Percentiles rank a stretch among this genome's conserved stretches.
phyloP scores from a whole-genome alignment of 2,329 filamentous ascomycete genomes.

The Beauveria varroae region DNA sequence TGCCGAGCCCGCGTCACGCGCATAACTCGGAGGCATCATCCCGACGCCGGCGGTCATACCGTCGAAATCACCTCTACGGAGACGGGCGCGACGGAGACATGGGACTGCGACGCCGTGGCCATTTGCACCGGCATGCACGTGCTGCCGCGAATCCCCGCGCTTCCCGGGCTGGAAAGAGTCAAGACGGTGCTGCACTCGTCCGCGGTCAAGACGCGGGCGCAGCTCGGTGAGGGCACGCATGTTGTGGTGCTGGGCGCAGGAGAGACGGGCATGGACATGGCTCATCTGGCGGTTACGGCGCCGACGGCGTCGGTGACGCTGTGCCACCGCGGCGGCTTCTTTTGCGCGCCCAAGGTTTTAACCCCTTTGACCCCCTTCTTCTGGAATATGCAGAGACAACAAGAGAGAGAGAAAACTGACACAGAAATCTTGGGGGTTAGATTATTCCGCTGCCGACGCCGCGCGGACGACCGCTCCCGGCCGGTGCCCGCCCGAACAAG shows the following conservation, averaged over 20 bases:
- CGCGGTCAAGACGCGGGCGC: constrained; percentile 30
- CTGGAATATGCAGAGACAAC: background rate
- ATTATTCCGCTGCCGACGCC: constrained; percentile 20
- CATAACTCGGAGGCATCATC: constrained; percentile 16
- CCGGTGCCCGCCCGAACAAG: constrained; percentile 28
- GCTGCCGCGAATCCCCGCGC: constrained; percentile 29
- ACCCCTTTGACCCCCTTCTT: background rate
- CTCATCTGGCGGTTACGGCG: constrained; percentile 36
- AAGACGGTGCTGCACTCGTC: constrained; percentile 35
- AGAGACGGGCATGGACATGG: constrained; percentile 39
- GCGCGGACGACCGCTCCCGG: constrained; percentile 28
- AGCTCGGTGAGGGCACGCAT: constrained; percentile 31
- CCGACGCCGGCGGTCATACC: background rate
- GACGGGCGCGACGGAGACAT: background rate
- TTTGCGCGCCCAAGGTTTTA: constrained; percentile 35
- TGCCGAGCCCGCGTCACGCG: constrained; percentile 24
- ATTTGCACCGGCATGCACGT: constrained; percentile 38
- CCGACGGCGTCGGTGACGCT: constrained; percentile 33
- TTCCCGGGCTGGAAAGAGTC: constrained; percentile 32
- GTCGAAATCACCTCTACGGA: background rate
- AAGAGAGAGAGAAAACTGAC: background rate
- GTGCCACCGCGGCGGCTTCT: constrained; percentile 38
- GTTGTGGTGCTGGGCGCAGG: constrained; percentile 37
- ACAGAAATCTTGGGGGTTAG: constrained; percentile 9
- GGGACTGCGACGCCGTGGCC: constrained; percentile 35